These are phyloP conservation scores for Miscanthus sacchariflorus DNA, from an alignment of 202 grass and related monocot species.

Conservation along the genomic window DNA sequence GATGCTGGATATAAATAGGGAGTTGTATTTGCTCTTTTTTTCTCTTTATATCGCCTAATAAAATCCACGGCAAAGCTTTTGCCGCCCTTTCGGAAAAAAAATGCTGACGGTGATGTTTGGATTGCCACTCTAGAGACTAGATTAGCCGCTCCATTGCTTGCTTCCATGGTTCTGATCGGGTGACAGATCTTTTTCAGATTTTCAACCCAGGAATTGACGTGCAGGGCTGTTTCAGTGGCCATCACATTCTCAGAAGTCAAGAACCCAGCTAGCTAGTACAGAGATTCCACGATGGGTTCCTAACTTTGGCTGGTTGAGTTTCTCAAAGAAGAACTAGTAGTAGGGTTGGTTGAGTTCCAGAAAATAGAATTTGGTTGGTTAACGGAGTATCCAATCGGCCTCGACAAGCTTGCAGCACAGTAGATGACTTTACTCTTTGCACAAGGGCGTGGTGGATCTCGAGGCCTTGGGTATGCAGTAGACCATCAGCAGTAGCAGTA, in stretches of 20 bases:
- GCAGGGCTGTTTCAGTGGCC: not conserved
- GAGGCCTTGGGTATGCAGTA: not conserved
- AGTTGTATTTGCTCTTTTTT: no score
- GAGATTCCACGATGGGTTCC: not conserved
- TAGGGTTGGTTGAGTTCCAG: not conserved
- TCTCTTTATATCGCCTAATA: no score
- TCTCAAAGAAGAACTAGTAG: not conserved
- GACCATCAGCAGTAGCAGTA: not conserved
- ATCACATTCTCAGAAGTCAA: not conserved
- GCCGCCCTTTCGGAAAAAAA: no score
- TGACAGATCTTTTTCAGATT: not conserved
- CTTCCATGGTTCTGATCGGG: not conserved
- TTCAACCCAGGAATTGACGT: not conserved
- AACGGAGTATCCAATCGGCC: not conserved
- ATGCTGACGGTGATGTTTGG: not conserved
- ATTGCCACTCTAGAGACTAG: not conserved
- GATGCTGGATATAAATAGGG: no score
- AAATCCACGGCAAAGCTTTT: no score
- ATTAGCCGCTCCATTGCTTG: not conserved
- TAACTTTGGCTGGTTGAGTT: not conserved
- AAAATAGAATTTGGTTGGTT: not conserved
- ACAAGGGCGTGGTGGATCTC: constrained; percentile 36
- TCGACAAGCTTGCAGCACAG: no score
- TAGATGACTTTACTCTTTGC: not conserved
- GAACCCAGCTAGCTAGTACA: no score